phyloP scores from a whole-genome alignment of 306 rosid genomes.

The Vigna angularis region DNA sequence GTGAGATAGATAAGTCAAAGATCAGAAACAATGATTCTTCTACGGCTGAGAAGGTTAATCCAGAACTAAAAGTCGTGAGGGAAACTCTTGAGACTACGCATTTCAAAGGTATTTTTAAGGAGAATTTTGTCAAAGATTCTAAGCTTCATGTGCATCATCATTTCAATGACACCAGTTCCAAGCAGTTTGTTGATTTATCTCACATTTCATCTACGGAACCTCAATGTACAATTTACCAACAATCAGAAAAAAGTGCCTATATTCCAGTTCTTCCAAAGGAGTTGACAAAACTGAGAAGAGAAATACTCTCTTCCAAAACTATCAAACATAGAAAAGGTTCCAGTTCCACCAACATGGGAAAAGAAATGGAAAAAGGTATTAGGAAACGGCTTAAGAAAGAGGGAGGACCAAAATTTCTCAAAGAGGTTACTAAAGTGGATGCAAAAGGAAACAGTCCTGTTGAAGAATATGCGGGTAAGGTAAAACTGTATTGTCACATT shows the following conservation, averaged over 20 bases:
- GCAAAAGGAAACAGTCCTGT: slow-evolving; percentile 47
- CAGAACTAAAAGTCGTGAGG: background rate
- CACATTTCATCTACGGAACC: slow-evolving; percentile 74
- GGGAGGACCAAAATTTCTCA: slow-evolving; percentile 43
- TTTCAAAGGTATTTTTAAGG: slow-evolving; percentile 57
- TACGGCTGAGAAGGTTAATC: background rate
- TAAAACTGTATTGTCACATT: slow-evolving; percentile 46
- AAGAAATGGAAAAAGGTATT: slow-evolving; percentile 30
- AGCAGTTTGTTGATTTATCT: slow-evolving; percentile 43
- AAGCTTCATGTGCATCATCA: slow-evolving; percentile 43
- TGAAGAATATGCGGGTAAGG: slow-evolving; percentile 47
- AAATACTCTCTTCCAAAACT: slow-evolving; percentile 44
- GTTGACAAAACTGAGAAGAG: slow-evolving; percentile 47
- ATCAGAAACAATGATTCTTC: background rate
- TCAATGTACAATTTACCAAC: slow-evolving; percentile 12
- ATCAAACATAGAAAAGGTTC: slow-evolving; percentile 45
- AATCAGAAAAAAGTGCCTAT: slow-evolving; percentile 21
- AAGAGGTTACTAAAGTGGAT: slow-evolving; percentile 41
- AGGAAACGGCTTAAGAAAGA: slow-evolving; percentile 45
- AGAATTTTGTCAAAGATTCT: slow-evolving; percentile 47
- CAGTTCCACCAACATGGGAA: slow-evolving; percentile 37
- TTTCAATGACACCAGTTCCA: slow-evolving; percentile 30
- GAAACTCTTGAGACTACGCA: slow-evolving; percentile 27
- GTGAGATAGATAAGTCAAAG: slow-evolving; percentile 5
- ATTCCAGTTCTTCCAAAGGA: slow-evolving; percentile 40